A percentile compares a stretch with the other conserved stretches of the same genome.
Evolutionary conservation across 1,284 basidiomycete genomes (phyloP).

Genomic region (Lentinula novae-zelandiae): DNA sequence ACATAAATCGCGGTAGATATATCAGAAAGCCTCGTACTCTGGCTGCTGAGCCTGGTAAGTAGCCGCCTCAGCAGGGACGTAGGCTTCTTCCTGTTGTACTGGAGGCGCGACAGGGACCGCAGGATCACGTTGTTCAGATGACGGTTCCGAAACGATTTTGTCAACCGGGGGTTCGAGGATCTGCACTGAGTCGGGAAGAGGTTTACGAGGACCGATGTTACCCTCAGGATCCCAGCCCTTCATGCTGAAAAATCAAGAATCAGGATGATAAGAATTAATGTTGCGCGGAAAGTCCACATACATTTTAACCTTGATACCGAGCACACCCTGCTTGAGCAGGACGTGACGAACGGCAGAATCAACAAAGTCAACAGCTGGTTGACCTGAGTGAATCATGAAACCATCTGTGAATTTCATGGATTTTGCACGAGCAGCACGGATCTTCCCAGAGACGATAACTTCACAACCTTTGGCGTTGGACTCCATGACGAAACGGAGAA

Average conservation of each 20-base stretch:
- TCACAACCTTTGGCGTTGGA: slow-evolving; percentile 99
- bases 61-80: slow-evolving; percentile 30
- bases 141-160: slow-evolving; percentile 76
- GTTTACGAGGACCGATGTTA: slow-evolving; percentile 84
- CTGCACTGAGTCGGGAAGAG: slow-evolving; percentile 93
- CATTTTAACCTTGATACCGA: slow-evolving; percentile 99
- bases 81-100: slow-evolving; percentile 48
- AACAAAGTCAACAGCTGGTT: slow-evolving; percentile 95
- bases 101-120: slow-evolving; percentile 47
- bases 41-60: slow-evolving; percentile 33
- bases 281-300: slow-evolving; percentile 37
- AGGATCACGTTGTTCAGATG: slow-evolving; percentile 77
- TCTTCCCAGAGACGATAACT: slow-evolving; percentile 99
- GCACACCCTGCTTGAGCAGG: slow-evolving; percentile 97
- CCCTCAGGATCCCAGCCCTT: slow-evolving; percentile 95
- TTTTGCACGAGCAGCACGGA: slow-evolving; percentile 99
- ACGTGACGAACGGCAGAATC: slow-evolving; percentile 99
- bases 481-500: slow-evolving; percentile 99
- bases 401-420: slow-evolving; percentile 99
- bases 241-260: slow-evolving; percentile 62
- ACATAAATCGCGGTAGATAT: slow-evolving; percentile 15
- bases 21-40: slow-evolving; percentile 50
- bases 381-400: slow-evolving; percentile 99
- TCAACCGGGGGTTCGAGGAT: slow-evolving; percentile 84
- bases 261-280: not conserved